Evolutionary conservation across 169 alveolate genomes (phyloP).

Genomic region (Ichthyophthirius multifiliis): DNA sequence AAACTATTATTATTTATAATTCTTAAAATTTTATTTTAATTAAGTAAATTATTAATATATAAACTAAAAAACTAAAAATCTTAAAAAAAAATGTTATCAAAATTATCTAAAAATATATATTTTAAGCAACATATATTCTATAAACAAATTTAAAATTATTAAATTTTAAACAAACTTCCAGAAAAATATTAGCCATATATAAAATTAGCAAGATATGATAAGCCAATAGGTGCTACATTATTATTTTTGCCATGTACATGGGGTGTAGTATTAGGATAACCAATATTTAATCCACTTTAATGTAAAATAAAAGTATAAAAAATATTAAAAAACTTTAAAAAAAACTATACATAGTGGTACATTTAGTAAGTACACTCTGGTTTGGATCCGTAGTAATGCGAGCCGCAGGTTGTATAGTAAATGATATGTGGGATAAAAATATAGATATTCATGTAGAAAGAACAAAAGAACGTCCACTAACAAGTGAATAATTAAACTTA

Average conservation of each 20-base stretch:
- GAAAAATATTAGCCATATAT: slow-evolving; percentile 50
- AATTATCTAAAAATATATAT: too few species aligned
- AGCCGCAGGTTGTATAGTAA: slow-evolving; percentile 78
- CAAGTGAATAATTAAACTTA: slow-evolving; percentile 84
- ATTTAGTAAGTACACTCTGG: slow-evolving; percentile 21
- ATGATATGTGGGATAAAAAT: slow-evolving; percentile 74
- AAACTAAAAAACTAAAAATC: too few species aligned
- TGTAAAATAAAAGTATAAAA: neutral
- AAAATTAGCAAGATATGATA: slow-evolving; percentile 58
- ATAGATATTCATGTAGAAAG: slow-evolving; percentile 86
- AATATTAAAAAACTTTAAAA: neutral
- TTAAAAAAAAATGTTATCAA: too few species aligned
- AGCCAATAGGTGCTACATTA: slow-evolving; percentile 66
- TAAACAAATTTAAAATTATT: too few species aligned
- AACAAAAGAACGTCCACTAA: slow-evolving; percentile 93
- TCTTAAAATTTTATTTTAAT: too few species aligned
- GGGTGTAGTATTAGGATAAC: slow-evolving; percentile 65
- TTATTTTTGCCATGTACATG: slow-evolving; percentile 67
- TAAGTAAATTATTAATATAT: too few species aligned
- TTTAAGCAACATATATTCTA: too few species aligned
- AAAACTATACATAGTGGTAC: neutral
- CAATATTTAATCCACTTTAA: slow-evolving; percentile 37
- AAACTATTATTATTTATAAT: too few species aligned
- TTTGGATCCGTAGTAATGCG: slow-evolving; percentile 69
- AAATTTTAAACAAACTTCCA: neutral